These are phyloP conservation scores for Ophiostoma montium DNA, from an alignment of 2,329 filamentous ascomycete species.

Conservation along the genomic window DNA sequence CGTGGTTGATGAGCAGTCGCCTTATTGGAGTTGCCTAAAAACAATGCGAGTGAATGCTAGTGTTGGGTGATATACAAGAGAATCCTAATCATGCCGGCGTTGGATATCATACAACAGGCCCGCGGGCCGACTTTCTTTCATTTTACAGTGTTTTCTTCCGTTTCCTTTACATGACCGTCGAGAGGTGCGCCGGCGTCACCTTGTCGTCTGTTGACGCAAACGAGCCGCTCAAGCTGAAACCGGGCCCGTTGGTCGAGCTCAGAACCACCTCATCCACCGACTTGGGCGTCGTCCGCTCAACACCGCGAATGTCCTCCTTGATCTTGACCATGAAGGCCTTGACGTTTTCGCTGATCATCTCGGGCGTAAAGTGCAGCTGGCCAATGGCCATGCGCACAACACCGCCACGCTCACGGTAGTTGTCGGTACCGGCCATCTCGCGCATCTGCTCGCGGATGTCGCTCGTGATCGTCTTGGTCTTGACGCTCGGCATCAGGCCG, in stretches of 20 bases:
- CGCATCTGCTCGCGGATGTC: constrained; percentile 62
- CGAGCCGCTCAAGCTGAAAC: constrained; percentile 72
- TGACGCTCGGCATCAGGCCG: constrained; percentile 82
- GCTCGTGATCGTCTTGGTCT: constrained; percentile 77
- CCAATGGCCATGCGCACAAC: constrained; percentile 84
- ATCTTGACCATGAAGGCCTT: constrained; percentile 60
- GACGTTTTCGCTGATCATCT: constrained; percentile 75
- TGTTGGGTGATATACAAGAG: constrained; percentile 7
- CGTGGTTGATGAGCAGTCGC: no score
- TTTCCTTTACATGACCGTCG: constrained; percentile 35
- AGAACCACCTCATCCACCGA: constrained; percentile 64
- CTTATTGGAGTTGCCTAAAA: background rate
- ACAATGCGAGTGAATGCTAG: constrained; percentile 2
- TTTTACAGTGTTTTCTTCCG: background rate
- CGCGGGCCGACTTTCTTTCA: background rate
- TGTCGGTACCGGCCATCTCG: constrained; percentile 69
- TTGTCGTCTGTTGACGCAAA: constrained; percentile 49
- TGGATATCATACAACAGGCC: constrained; percentile 8
- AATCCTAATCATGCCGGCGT: constrained; percentile 3
- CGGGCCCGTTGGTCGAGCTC: constrained; percentile 76
- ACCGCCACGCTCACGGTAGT: constrained; percentile 76
- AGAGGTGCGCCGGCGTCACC: constrained; percentile 37
- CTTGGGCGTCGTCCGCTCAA: constrained; percentile 50
- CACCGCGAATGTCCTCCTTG: constrained; percentile 55
- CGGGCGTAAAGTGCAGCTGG: constrained; percentile 76